These are phyloP conservation scores for Thalia dealbata DNA, from an alignment of 176 grass and related monocot species.

Conservation along the genomic window DNA sequence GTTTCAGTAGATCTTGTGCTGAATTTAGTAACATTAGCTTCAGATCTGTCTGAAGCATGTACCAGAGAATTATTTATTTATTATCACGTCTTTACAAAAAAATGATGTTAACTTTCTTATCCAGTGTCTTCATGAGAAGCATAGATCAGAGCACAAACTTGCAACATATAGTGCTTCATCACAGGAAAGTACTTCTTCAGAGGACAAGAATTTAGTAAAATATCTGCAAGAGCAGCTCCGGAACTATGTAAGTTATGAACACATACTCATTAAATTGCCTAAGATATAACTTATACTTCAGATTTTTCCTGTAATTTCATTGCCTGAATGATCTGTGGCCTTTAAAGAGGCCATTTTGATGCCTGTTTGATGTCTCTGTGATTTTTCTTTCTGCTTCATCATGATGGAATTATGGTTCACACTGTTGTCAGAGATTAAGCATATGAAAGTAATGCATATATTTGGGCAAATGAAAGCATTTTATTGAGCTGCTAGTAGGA, in stretches of 20 bases:
- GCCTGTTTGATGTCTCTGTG: not conserved
- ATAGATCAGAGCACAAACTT: slow-evolving; percentile 40
- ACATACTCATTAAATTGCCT: not conserved
- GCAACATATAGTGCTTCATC: slow-evolving; percentile 29
- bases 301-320: not conserved
- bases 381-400: not conserved
- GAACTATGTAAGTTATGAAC: slow-evolving; percentile 46
- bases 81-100: not conserved
- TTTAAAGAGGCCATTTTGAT: not conserved
- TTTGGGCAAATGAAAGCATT: not conserved
- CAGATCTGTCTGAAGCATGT: not conserved
- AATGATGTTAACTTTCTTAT: slow-evolving; percentile 26
- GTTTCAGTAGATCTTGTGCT: not conserved
- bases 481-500: not conserved
- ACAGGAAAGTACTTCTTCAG: slow-evolving; percentile 34
- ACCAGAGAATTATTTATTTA: not conserved
- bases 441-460: not conserved
- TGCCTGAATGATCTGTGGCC: not conserved
- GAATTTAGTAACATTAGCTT: not conserved
- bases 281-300: not conserved
- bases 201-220: slow-evolving; percentile 71
- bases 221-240: slow-evolving; percentile 71
- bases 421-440: not conserved
- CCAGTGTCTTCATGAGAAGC: slow-evolving; percentile 53
- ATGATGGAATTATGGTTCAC: not conserved